phyloP scores from a whole-genome alignment of 306 rosid genomes.

The Leucaena leucocephala region DNA sequence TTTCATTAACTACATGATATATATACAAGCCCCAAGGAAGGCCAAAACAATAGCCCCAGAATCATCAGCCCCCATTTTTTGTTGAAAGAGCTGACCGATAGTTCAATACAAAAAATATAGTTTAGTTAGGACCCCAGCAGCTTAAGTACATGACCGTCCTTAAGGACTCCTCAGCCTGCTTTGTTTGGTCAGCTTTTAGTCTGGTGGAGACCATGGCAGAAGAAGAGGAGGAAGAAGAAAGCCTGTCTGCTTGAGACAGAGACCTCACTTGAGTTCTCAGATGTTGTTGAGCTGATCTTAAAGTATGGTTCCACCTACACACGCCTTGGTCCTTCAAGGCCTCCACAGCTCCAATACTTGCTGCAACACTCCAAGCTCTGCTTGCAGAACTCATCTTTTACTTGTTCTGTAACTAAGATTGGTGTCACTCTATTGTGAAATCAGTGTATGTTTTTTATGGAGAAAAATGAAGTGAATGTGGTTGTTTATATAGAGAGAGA shows the following conservation, averaged over 20 bases:
- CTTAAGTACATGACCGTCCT: not conserved
- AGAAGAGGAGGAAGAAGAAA: not conserved
- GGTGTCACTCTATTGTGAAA: not conserved
- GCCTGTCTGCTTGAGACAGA: not conserved
- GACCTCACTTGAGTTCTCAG: not conserved
- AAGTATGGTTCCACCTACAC: not conserved
- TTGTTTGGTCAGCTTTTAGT: not conserved
- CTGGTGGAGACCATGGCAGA: not conserved
- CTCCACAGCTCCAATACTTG: not conserved
- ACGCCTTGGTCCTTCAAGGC: not conserved
- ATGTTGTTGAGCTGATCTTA: not conserved
- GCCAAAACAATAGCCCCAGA: not conserved
- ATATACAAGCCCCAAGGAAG: not conserved
- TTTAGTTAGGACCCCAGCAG: conserved; percentile 2
- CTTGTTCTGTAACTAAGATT: not conserved
- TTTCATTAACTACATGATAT: not conserved
- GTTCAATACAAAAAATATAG: too few species aligned
- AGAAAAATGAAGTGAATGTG: not conserved
- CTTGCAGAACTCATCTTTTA: not conserved
- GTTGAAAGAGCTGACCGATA: not conserved
- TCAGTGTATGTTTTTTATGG: not conserved
- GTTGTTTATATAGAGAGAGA: not conserved
- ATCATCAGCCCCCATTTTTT: not conserved
- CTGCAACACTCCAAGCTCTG: not conserved
- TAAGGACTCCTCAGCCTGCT: not conserved